Base-by-base conservation (phyloP, 495 filamentous ascomycete genomes). In the Rostrohypoxylon terebratum region DNA sequence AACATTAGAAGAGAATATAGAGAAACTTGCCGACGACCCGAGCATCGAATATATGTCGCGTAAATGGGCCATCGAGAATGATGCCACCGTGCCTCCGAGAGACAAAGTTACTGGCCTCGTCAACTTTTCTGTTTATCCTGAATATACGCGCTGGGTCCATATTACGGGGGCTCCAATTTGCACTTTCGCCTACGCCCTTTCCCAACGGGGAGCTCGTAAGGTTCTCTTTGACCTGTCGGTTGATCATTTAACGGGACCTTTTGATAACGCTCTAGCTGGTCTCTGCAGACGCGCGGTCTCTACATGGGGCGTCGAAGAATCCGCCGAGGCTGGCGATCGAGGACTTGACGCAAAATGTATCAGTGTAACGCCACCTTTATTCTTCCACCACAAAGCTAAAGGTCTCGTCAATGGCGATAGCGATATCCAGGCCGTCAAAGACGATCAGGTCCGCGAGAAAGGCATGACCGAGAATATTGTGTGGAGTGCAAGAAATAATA, bases 121-220 rank as follows among this genome's bases (percentile, higher is more conserved):
- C 31, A 44, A 72, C 42, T 78, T 76, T 47, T 11, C 10, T 8
- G 16, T 76, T 28, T 77, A 75, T 25, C 81, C 81, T 18, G 77
- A 82, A 20, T 74, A 79, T 68, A 83, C 83, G 2, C 86, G 87
- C 14, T 73, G 85, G 40, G 76, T 85, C 18, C 86, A 86, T 72
- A 75, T 78, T 31, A 74, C 81, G 13, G 80, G 75, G 20, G 81
- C 81, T 21, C 81, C 79, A n/a, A 81, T 87, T 25, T 90, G 87
- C 77, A 81, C 83, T 5, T 82, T 84, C 59, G 79, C 83, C 20
- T 90, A 90, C 74, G 87, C 87, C 0, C 80, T 90, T 2, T 85
- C 85, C 0, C 83, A 82, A 28, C 72, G 78, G 47, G 86, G 87
- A 4, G 87, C 87, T 2, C 83, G 80, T 23, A 85, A 85, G 20